Evolutionary conservation across 108 stramenopile genomes (phyloP), one percentile per base, ranked within the genome.

Genomic region (Discostella stelligeroides): DNA sequence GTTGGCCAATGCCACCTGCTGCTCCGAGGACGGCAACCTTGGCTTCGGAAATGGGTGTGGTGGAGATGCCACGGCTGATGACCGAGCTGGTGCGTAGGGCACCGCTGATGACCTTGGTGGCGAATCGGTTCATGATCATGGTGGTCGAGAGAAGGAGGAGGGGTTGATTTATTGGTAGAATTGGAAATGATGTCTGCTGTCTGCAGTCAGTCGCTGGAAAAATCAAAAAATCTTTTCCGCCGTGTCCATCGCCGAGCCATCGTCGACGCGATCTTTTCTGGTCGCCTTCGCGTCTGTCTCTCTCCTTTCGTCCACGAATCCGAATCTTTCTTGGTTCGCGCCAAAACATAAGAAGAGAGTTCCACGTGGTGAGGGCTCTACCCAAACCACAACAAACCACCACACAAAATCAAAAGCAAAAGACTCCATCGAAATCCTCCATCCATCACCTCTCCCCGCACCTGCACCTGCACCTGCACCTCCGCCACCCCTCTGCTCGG

Each of bases 1-100:
- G 98, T 70, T 98, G 98, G 13, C 99, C 99, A 70, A 99, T 99
- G 37, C 99, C 99, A 30, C 98, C 98, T 17, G 94, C 85, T 14
- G 98, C 98, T 51, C 97, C 97, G 21, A 97, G 83, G 48, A 98
- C 96, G 38, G 95, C 92, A 0, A 98, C 97, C 72, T 94, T 92
- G 46, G 84, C 86, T n/a, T 63, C 51, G 58, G 72, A 42, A 51
- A 83, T 45, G 56, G 89, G 2, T 13, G 85, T 80, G 50, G 86
- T 83, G 51, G 79, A 80, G 58, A 76, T 85, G 25, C 59, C 30
- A 47, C 51, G 27, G 59, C 21, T 17, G 54, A n/a, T n/a, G n/a
- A n/a, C n/a, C n/a, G n/a, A n/a, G n/a, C 39, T 42, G 43, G 14
- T 40, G 60, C 50, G 41, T 23, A 37, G 60, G 42, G 53, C 41